Percentiles rank a stretch among this genome's conserved stretches.
phyloP scores from a whole-genome alignment of 331 rosid species.

The Quercus lobata region DNA sequence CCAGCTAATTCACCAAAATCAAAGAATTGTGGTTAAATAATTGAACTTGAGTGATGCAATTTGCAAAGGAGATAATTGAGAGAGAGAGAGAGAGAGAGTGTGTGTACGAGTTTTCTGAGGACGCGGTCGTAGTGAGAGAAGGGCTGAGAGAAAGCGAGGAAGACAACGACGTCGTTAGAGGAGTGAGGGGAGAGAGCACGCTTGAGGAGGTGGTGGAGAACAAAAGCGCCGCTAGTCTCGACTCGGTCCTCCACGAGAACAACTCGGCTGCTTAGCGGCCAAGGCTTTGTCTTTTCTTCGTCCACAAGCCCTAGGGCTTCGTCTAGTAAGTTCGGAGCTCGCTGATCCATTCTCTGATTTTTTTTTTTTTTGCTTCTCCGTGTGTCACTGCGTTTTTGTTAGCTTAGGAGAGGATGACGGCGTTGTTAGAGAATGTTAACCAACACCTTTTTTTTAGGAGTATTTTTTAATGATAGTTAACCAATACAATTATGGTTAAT shows the following conservation, averaged over 20 bases:
- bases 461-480: too few species aligned
- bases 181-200: slow-evolving; percentile 51
- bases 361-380: too few species aligned
- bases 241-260: slow-evolving; percentile 76
- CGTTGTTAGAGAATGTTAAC: too few species aligned
- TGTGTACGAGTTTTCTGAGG: slow-evolving; percentile 66
- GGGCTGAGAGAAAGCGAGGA: slow-evolving; percentile 72
- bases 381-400: too few species aligned
- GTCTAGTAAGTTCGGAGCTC: slow-evolving; percentile 45
- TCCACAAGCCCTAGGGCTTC: slow-evolving; percentile 53
- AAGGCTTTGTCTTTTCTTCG: slow-evolving; percentile 12
- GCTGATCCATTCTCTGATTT: slow-evolving; percentile 34
- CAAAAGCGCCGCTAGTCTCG: slow-evolving; percentile 73
- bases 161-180: slow-evolving; percentile 50
- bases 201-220: slow-evolving; percentile 84
- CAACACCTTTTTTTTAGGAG: too few species aligned
- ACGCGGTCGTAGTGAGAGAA: slow-evolving; percentile 80
- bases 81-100: slow-evolving; percentile 9
- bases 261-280: slow-evolving; percentile 43
- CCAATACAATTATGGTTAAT: too few species aligned
- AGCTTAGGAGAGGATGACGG: too few species aligned
- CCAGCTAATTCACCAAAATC: not conserved
- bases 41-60: not conserved
- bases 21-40: not conserved
- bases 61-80: not conserved